phyloP scores from a whole-genome alignment of 805 yeast genomes.

The Myxozyma neotropica region DNA sequence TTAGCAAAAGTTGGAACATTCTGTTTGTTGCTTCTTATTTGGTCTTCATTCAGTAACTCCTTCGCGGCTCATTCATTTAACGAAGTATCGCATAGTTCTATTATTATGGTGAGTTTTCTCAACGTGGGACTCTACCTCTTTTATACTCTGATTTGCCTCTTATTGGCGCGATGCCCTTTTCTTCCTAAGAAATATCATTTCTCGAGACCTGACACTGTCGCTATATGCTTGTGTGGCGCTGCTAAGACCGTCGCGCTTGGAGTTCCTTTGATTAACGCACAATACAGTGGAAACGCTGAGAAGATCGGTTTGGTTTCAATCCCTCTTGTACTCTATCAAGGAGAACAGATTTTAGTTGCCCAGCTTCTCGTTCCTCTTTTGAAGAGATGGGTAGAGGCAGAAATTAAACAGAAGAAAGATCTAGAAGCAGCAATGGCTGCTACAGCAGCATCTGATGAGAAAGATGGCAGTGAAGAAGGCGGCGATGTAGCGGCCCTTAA shows the following conservation, averaged over 20 bases:
- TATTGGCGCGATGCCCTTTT: constrained; percentile 62
- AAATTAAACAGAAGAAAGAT: constrained; percentile 14
- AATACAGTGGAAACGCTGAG: constrained; percentile 62
- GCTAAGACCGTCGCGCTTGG: constrained; percentile 94
- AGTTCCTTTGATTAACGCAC: constrained; percentile 77
- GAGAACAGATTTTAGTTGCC: constrained; percentile 84
- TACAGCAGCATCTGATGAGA: background rate
- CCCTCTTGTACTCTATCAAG: constrained; percentile 82
- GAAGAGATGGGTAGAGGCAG: constrained; percentile 62
- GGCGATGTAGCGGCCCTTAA: background rate
- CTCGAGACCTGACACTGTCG: constrained; percentile 68
- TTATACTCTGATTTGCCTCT: constrained; percentile 66
- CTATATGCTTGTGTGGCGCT: constrained; percentile 85
- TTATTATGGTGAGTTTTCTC: constrained; percentile 78
- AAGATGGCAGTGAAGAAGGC: background rate
- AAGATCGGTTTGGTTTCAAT: constrained; percentile 72
- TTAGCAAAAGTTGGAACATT: constrained; percentile 75
- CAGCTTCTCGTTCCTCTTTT: constrained; percentile 67
- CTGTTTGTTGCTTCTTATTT: constrained; percentile 77
- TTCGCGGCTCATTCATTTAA: constrained; percentile 80
- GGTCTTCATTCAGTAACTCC: constrained; percentile 51
- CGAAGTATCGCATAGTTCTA: constrained; percentile 64
- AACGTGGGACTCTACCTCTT: constrained; percentile 77
- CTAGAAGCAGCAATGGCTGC: constrained; percentile 9
- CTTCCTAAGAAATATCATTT: constrained; percentile 61